These are phyloP conservation scores for Podila minutissima DNA, from an alignment of 192 early-diverging fungal genomes.

Conservation along the genomic window DNA sequence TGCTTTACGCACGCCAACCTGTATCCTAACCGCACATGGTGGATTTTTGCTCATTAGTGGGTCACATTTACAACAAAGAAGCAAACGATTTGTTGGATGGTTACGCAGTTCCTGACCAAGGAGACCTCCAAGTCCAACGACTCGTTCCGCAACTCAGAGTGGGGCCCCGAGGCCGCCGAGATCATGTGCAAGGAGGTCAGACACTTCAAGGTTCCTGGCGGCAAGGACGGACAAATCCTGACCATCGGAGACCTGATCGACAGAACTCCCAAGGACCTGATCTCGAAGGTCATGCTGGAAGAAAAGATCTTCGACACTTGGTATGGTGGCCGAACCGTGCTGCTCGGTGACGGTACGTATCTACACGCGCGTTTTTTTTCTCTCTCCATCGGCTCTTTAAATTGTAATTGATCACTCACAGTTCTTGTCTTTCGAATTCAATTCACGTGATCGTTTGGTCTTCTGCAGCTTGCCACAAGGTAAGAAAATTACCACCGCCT, in stretches of 20 bases:
- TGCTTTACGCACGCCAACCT: too few species aligned
- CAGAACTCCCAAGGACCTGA: background rate
- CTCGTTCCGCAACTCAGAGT: background rate
- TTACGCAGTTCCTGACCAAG: background rate
- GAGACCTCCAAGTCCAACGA: background rate
- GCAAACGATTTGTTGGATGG: background rate
- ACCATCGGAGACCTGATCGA: slow-evolving; percentile 3
- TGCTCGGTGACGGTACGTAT: slow-evolving; percentile 4
- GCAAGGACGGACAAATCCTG: background rate
- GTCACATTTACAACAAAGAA: background rate
- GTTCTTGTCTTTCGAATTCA: background rate
- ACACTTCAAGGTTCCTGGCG: background rate
- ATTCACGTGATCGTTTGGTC: background rate
- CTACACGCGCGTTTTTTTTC: background rate
- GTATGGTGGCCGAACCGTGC: slow-evolving; percentile 4
- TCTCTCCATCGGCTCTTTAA: background rate
- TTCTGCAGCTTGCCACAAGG: background rate
- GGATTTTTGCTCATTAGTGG: background rate
- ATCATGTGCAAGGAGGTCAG: slow-evolving; percentile 6
- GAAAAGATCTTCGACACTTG: slow-evolving; percentile 7
- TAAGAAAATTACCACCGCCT: background rate
- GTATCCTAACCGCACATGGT: too few species aligned
- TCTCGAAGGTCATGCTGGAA: slow-evolving; percentile 12
- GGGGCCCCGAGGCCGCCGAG: slow-evolving; percentile 13
- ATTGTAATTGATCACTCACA: too few species aligned